Evolutionary conservation across 208 protist species (phyloP), one percentile per base, ranked within the genome.

Genomic region (Trypanosoma congolense): DNA sequence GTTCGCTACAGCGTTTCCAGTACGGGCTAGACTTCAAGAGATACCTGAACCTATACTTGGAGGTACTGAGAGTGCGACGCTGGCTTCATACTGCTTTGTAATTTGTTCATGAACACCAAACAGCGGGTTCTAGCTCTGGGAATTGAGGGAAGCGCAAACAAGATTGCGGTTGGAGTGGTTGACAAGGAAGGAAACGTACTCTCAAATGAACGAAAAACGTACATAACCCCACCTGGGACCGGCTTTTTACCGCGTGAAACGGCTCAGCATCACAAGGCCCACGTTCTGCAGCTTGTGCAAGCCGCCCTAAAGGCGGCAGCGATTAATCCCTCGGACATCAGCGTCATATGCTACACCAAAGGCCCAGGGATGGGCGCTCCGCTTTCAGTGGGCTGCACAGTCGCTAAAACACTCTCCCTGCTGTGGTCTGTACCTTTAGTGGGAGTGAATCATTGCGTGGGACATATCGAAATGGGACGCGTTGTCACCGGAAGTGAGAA

Each of bases 381-480:
- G 19, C 80, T 99, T 9, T 77, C 82, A 6, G 77, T 93, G 12
- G 79, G 86, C 9, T 93, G 86, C 75, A 89, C 81, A 1, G 81
- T 92, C 2, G 86, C 86, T 16, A 76, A 77, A 48, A 77, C 80
- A 14, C 79, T 93, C 3, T 84, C 81, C 3, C 65, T 93, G 8
- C 51, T 79, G 44, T 98, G 92, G 94, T 70, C 80, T 21, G 80
- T 87, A 42, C 97, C 96, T 19, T 64, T 99, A 9, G 79, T 99
- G 14, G 93, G 92, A 2, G 98, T 99, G 4, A 99, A 99, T 70
- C 98, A 99, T 72, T 99, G 98, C 67, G 84, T 99, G 14, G 98
- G 93, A 0, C 98, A 99, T 77, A 99, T 99, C 63, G 98, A 99
- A 75, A 99, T 99, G 98, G 98, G 98, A 12, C 75, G 97, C 31